A percentile compares a stretch with the other conserved stretches of the same genome.
phyloP scores from a whole-genome alignment of 805 yeast species.

The Lipomyces sp. region DNA sequence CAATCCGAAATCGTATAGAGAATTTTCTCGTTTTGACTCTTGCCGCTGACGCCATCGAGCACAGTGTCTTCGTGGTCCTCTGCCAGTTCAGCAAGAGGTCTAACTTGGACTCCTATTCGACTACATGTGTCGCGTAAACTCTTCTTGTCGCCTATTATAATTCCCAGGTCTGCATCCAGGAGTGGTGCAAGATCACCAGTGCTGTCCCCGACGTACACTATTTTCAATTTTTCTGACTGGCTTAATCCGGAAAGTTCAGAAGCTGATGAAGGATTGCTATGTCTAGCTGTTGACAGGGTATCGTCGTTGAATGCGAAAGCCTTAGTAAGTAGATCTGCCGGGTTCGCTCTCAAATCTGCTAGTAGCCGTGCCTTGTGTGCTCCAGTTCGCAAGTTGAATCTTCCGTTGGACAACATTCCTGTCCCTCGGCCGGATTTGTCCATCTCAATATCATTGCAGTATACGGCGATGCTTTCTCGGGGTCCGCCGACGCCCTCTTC shows the following conservation, averaged over 20 bases:
- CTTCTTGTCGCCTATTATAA: conserved; percentile 15
- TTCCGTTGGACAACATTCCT: conserved; percentile 4
- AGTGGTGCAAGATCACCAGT: conserved; percentile 27
- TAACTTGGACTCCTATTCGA: conserved; percentile 5
- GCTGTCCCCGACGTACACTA: conserved; percentile 29
- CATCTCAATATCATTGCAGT: conserved; percentile 15
- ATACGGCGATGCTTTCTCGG: conserved; percentile 2
- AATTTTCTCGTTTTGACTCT: too few relatives aligned
- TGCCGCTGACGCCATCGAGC: too few relatives aligned
- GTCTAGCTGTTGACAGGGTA: too few relatives aligned
- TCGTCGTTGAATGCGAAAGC: too few relatives aligned
- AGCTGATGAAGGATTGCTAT: too few relatives aligned
- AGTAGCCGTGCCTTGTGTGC: conserved; percentile 21
- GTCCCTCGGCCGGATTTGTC: conserved; percentile 10
- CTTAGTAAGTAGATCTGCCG: too few relatives aligned
- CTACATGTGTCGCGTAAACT: conserved; percentile 9
- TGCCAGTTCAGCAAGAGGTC: neutral
- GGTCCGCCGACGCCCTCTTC: neutral
- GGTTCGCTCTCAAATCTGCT: neutral
- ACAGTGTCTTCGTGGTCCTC: too few relatives aligned
- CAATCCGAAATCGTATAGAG: too few relatives aligned
- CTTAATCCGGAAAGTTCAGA: too few relatives aligned
- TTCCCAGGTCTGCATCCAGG: conserved; percentile 14
- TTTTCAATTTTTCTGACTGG: neutral
- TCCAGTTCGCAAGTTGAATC: conserved; percentile 13